Evolutionary conservation across 2,329 filamentous ascomycete genomes (phyloP), one percentile per base, ranked within the genome.

Genomic region (Aspergillus uvarum): DNA sequence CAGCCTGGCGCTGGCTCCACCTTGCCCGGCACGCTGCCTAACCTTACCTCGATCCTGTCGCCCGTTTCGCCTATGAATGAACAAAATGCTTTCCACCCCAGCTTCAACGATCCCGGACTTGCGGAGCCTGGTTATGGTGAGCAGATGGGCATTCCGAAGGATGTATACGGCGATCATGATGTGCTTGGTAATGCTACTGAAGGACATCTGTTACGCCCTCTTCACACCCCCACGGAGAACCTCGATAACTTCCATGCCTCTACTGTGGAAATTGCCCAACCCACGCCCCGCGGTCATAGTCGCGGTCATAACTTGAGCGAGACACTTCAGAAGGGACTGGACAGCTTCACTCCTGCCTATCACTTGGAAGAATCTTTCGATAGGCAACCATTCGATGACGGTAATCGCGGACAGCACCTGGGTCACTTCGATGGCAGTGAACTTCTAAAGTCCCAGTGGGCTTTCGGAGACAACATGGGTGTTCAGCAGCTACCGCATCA

Each of bases 331-430:
- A 89, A 88, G 63, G 92, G 95, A 66, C 89, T 96, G 58, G 89
- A 95, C 44, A 72, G 74, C 44, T 70, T 72, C 63, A 64, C 64
- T 53, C 90, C 90, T 4, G 91, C 96, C 68, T 94, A 95, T 70
- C 91, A 94, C 68, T 76, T 95, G 62, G 90, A 93, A 71, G 87
- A 92, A 71, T 87, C 91, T 62, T 87, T 93, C 63, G 87, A 91
- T 54, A 87, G 89, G 56, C 89, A 94, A 56, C 89, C 94, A 69
- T 81, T 94, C 52, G 89, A 93, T 61, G 89, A 92, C 66, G 88
- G 90, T 58, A 89, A 91, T 65, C 89, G 72, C 70, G 68, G 79
- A 57, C 59, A 68, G 55, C 61, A 71, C 54, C 56, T 58, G 47
- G 63, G 67, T 16, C 65, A 64, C 10, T 63, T 70, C 0, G 64